Base-by-base conservation (phyloP, 257 asterid species). In the Prunella vulgaris region DNA sequence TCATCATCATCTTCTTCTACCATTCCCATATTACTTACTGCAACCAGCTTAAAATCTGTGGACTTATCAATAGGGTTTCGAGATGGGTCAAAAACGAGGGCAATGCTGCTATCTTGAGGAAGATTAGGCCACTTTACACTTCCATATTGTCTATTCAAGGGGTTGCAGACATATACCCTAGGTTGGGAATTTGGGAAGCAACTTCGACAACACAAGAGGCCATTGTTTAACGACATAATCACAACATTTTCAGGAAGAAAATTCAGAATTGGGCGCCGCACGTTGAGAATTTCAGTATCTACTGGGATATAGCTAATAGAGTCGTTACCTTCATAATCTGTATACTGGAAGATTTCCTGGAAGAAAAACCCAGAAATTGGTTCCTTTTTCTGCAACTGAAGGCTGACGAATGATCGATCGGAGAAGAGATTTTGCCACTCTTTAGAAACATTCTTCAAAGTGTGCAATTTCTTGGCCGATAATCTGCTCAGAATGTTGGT, bases 191-290 rank as follows among this genome's bases (percentile, higher is more conserved):
- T 68, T 24, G 91, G 86, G 25, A 80, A 79, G 66, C 75, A 49
- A 54, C 88, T 83, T 20, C 93, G 86, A 66, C 95, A 88, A 69
- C 94, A 90, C 0, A 85, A 12, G 0, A 88, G 78, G 59, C 96
- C 96, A 5, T 84, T 76, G 78, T 72, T 79, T 2, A 87, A 76
- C 9, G 85, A 81, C 72, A 84, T 60, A 68, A 84, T 51, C 22
- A 79, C 80, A 25, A 84, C 82, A 17, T 42, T 58, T 38, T 84
- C 87, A 0, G 97, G 96, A 51, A 90, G 90, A 28, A 90, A 90
- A 56, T 72, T 60, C 20, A 88, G 71, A 40, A 83, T 82, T 4
- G 35, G 46, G 46, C 32, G 53, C 65, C 66, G 18, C 5, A 84
- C 56, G 1, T 37, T 63, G 27, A 57, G 17, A 7, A 25, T 40